phyloP scores from a whole-genome alignment of 345 rosid species.

The Dipteronia dyeriana region DNA sequence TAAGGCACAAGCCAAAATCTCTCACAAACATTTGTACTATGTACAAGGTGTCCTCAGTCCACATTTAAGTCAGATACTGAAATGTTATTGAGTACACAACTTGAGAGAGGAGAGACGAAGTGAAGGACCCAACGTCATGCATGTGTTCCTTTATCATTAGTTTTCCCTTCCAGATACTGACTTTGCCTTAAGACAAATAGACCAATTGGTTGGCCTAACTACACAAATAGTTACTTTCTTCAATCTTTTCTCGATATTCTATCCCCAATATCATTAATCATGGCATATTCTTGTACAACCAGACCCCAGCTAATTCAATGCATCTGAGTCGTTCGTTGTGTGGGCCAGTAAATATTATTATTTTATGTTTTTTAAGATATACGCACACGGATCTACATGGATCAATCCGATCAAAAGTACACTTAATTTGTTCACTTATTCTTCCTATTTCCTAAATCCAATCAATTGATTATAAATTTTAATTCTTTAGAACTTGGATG shows the following conservation, averaged over 20 bases:
- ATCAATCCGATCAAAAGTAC: background rate
- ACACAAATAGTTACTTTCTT: background rate
- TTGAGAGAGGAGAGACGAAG: background rate
- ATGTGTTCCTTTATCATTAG: slow-evolving; percentile 13
- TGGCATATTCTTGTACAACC: background rate
- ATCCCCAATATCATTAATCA: background rate
- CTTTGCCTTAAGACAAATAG: background rate
- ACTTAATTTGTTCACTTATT: too few relatives aligned
- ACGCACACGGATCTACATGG: background rate
- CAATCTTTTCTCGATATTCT: too few relatives aligned
- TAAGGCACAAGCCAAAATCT: background rate
- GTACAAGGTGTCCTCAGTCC: background rate
- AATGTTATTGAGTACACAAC: background rate
- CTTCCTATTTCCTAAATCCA: background rate
- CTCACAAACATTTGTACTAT: background rate
- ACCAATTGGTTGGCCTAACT: background rate
- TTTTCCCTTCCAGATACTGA: background rate
- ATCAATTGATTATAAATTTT: background rate
- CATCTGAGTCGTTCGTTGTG: background rate
- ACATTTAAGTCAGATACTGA: slow-evolving; percentile 14
- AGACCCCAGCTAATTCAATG: background rate
- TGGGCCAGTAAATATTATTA: background rate
- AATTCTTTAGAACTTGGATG: background rate
- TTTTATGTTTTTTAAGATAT: background rate
- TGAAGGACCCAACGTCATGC: slow-evolving; percentile 9